Conservation (phyloP, 106 monocot species). For the Acanthochlamys bracteata region DNA sequence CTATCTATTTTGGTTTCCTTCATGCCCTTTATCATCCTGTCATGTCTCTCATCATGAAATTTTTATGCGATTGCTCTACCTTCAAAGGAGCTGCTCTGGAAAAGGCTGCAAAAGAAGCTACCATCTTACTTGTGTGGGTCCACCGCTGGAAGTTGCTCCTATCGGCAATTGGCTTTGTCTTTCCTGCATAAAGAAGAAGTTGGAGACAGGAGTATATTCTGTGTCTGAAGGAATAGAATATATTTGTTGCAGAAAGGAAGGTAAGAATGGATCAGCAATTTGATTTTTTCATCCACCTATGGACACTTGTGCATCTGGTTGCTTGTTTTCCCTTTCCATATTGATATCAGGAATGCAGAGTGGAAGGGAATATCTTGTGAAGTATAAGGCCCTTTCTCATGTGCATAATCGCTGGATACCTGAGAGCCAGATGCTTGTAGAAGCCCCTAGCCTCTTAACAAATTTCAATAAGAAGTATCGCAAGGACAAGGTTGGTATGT, state of each 20-base stretch:
- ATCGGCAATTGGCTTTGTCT: slow-evolving; percentile 57
- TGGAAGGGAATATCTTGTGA: slow-evolving; percentile 64
- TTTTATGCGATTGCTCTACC: not conserved
- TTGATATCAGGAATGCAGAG: slow-evolving; percentile 26
- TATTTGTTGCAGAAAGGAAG: slow-evolving; percentile 49
- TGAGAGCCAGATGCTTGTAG: slow-evolving; percentile 46
- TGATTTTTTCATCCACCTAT: not conserved
- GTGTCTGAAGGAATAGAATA: slow-evolving; percentile 63
- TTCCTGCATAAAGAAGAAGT: slow-evolving; percentile 48
- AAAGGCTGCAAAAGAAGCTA: slow-evolving; percentile 58
- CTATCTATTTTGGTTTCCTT: too few relatives aligned
- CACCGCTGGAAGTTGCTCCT: slow-evolving; percentile 32
- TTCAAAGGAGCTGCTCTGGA: slow-evolving; percentile 59
- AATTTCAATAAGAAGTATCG: slow-evolving; percentile 44
- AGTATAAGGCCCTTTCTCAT: slow-evolving; percentile 76
- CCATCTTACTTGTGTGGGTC: slow-evolving; percentile 68
- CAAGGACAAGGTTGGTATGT: slow-evolving; percentile 48
- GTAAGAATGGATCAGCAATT: slow-evolving; percentile 12
- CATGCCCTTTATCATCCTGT: too few relatives aligned
- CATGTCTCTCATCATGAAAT: too few relatives aligned
- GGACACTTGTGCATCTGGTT: not conserved
- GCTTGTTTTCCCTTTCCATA: slow-evolving; percentile 6
- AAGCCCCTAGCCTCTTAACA: slow-evolving; percentile 44
- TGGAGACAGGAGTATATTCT: slow-evolving; percentile 45
- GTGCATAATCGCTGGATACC: slow-evolving; percentile 75